Conservation (phyloP, 257 asterid genomes). For the Verbascum thapsus region DNA sequence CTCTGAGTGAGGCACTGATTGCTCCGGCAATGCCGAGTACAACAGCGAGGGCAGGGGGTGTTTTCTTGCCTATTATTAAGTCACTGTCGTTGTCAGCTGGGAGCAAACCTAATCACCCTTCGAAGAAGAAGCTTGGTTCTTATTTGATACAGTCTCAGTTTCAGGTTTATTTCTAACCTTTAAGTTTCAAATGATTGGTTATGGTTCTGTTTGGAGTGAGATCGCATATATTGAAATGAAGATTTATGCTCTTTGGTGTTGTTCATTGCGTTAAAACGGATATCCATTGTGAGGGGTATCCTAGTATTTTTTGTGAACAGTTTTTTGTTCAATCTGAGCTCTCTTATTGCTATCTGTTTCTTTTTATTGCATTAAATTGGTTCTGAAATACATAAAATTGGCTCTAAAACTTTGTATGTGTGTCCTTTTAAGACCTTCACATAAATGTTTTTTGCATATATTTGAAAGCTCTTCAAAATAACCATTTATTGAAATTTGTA, state of each 20-base stretch:
- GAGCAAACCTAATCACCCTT: conserved; percentile 65
- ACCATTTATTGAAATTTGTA: background rate
- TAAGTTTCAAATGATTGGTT: background rate
- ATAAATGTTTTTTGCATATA: too few species aligned
- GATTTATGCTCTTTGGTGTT: too few species aligned
- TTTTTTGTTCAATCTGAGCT: too few species aligned
- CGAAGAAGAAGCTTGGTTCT: conserved; percentile 73
- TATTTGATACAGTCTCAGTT: conserved; percentile 78
- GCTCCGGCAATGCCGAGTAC: conserved; percentile 98
- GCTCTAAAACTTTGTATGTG: too few species aligned
- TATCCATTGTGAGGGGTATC: background rate
- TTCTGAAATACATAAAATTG: background rate
- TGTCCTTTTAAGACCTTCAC: background rate
- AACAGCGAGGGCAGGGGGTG: conserved; percentile 92
- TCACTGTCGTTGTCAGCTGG: conserved; percentile 78
- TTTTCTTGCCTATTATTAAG: conserved; percentile 81
- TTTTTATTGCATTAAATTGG: background rate
- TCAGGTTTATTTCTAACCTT: conserved; percentile 51
- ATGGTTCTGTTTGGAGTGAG: background rate
- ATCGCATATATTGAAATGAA: background rate
- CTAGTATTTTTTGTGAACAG: background rate
- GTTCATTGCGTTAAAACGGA: too few species aligned
- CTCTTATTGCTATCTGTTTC: too few species aligned
- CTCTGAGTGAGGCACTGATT: conserved; percentile 86
- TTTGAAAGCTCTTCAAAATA: background rate